Evolutionary conservation across 768 basidiomycete species (phyloP).

Genomic region (Auricularia sp.): DNA sequence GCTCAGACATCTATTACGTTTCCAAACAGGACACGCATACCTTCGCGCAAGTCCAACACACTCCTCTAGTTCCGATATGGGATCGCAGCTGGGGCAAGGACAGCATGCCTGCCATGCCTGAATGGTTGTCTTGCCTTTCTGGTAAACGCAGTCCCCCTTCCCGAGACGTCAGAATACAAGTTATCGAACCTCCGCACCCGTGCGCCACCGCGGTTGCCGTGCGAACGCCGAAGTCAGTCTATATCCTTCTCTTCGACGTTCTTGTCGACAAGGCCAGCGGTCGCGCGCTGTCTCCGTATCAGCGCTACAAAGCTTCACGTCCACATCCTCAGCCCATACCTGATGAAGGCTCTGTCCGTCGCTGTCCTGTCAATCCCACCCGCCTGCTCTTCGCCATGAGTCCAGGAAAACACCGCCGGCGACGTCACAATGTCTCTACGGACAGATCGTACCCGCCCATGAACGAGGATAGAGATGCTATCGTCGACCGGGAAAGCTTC

Average conservation of each 20-base stretch:
- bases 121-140: neutral
- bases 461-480: neutral
- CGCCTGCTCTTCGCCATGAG: neutral
- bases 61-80: neutral
- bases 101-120: neutral
- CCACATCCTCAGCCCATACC: neutral
- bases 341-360: neutral
- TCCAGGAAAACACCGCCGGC: neutral
- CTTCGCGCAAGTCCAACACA: neutral
- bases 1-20: neutral
- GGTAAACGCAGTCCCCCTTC: neutral
- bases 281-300: neutral
- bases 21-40: neutral
- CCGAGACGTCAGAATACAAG: neutral
- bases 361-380: neutral
- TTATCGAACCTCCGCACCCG: neutral
- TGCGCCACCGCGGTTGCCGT: neutral
- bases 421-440: neutral
- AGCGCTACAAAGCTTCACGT: neutral
- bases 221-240: neutral
- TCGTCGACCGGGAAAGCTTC: conserved; percentile 1
- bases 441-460: neutral
- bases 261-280: neutral
- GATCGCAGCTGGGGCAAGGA: neutral
- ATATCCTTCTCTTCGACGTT: neutral